These are phyloP conservation scores for Paramecium sonneborni DNA, from an alignment of 73 alveolate species.

Conservation along the genomic window DNA sequence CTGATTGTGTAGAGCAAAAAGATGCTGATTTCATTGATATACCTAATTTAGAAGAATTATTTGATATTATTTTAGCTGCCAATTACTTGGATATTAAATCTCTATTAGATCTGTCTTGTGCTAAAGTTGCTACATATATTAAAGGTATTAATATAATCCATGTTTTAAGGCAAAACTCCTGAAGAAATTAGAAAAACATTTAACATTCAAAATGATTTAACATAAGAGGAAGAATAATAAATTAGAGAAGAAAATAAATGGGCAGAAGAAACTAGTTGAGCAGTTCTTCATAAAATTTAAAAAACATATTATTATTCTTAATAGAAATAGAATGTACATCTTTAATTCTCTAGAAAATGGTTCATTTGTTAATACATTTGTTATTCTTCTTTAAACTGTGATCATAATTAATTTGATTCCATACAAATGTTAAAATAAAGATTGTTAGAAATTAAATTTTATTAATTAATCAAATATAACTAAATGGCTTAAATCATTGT, in stretches of 20 bases:
- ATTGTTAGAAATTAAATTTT: no score
- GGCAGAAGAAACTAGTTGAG: slow-evolving; percentile 82
- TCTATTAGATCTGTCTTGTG: slow-evolving; percentile 88
- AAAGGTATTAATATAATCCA: slow-evolving; percentile 67
- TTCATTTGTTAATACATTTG: no score
- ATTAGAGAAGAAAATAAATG: slow-evolving; percentile 90
- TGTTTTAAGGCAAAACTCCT: slow-evolving; percentile 76
- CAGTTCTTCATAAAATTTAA: not conserved
- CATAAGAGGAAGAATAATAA: slow-evolving; percentile 94
- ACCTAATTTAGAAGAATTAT: slow-evolving; percentile 82
- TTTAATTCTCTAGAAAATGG: no score
- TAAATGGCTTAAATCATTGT: no score
- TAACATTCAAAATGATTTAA: slow-evolving; percentile 87
- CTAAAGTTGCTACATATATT: slow-evolving; percentile 90
- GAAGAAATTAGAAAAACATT: slow-evolving; percentile 87
- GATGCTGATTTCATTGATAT: slow-evolving; percentile 87
- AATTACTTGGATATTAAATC: slow-evolving; percentile 88
- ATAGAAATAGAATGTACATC: no score
- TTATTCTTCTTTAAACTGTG: no score
- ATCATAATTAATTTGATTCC: no score
- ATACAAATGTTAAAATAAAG: no score
- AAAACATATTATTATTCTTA: not conserved
- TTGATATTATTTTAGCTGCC: slow-evolving; percentile 93
- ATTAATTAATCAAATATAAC: no score
- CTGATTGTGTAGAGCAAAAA: slow-evolving; percentile 86